phyloP scores from a whole-genome alignment of 1,284 basidiomycete genomes.

The Ceratobasidium sp. region DNA sequence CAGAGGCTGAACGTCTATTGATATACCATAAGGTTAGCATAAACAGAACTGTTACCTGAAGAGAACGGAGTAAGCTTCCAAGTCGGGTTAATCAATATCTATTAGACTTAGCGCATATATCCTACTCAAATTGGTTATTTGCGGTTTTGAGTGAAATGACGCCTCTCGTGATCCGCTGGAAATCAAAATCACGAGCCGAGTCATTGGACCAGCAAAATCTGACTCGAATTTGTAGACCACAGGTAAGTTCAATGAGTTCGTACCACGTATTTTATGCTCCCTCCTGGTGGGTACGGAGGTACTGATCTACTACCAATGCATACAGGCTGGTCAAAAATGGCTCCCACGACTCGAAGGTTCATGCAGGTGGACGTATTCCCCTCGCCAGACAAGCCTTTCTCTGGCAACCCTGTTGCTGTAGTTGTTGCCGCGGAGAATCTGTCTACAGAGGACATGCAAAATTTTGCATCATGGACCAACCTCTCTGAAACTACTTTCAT shows the following conservation, averaged over 20 bases:
- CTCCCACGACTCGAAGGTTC: conserved; percentile 12
- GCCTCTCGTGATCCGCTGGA: neutral
- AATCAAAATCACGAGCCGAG: neutral
- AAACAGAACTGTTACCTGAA: too few species aligned
- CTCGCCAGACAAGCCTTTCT: neutral
- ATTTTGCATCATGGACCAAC: conserved; percentile 34
- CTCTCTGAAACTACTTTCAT: conserved; percentile 34
- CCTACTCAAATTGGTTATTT: neutral
- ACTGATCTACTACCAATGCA: neutral
- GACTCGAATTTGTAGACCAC: neutral
- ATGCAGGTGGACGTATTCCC: conserved; percentile 39
- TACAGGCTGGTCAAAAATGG: neutral
- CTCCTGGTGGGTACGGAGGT: neutral
- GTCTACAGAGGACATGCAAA: conserved; percentile 20
- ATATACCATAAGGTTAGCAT: too few species aligned
- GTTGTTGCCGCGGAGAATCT: neutral
- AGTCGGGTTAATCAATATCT: neutral
- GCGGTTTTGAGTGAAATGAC: neutral
- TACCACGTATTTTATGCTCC: too few species aligned
- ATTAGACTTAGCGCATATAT: neutral
- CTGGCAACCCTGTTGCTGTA: conserved; percentile 31
- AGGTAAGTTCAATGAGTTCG: neutral
- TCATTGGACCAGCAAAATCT: neutral
- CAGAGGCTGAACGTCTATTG: too few species aligned
- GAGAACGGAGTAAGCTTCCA: neutral